Percentiles rank a stretch among this genome's conserved stretches.
Conservation (phyloP, 306 rosid species). For the Gastrolobium villosum region DNA sequence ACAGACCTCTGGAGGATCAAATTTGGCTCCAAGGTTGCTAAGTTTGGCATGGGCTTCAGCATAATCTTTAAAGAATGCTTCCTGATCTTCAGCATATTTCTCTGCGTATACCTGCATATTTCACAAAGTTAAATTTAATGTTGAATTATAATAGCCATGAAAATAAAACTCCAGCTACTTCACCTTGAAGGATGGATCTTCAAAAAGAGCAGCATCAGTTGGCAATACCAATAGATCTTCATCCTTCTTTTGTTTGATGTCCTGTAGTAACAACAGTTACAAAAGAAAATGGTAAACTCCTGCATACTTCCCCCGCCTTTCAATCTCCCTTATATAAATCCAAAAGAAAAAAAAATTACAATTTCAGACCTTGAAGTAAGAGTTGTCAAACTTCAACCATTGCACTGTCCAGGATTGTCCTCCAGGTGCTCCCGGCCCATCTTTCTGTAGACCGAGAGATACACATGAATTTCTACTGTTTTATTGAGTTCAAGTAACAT, state of each 20-base stretch:
- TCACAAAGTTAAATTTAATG: slow-evolving; percentile 9
- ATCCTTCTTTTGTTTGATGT: slow-evolving; percentile 88
- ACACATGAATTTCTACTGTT: slow-evolving; percentile 42
- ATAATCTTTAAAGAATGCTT: slow-evolving; percentile 91
- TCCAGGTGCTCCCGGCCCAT: slow-evolving; percentile 98
- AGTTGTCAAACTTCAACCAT: slow-evolving; percentile 98
- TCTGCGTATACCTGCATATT: slow-evolving; percentile 82
- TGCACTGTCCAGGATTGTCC: slow-evolving; percentile 97
- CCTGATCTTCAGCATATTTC: slow-evolving; percentile 91
- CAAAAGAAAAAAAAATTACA: not conserved
- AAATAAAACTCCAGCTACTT: slow-evolving; percentile 33
- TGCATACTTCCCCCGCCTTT: not conserved
- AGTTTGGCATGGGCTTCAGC: slow-evolving; percentile 99
- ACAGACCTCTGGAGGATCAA: slow-evolving; percentile 97
- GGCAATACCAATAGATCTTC: slow-evolving; percentile 93
- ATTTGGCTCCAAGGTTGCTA: slow-evolving; percentile 93
- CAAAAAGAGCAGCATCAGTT: slow-evolving; percentile 93
- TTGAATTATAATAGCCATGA: slow-evolving; percentile 24
- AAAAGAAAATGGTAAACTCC: slow-evolving; percentile 40
- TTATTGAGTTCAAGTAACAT: not conserved
- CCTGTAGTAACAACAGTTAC: slow-evolving; percentile 63
- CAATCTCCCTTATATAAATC: slow-evolving; percentile 8
- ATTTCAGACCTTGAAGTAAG: slow-evolving; percentile 85
- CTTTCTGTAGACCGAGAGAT: slow-evolving; percentile 70
- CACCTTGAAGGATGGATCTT: slow-evolving; percentile 94